Conservation (phyloP, 495 filamentous ascomycete species). For the Physcia stellaris region DNA sequence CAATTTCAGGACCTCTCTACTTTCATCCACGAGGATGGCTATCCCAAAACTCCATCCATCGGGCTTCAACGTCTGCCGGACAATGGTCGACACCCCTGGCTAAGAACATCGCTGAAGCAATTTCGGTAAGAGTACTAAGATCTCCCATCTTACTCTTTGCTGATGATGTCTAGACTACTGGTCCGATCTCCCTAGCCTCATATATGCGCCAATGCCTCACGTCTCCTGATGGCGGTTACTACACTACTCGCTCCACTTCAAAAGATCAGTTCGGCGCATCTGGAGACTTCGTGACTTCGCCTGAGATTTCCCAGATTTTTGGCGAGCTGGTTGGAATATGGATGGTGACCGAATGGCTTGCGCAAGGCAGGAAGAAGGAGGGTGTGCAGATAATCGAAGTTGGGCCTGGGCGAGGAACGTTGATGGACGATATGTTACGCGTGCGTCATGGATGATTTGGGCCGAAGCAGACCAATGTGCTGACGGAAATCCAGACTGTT, state of each 20-base stretch:
- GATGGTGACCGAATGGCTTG: constrained; percentile 92
- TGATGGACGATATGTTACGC: constrained; percentile 94
- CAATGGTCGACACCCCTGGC: constrained; percentile 87
- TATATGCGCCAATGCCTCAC: constrained; percentile 99
- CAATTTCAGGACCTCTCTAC: too few relatives aligned
- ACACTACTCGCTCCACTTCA: constrained; percentile 54
- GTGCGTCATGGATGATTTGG: constrained; percentile 34
- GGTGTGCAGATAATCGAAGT: constrained; percentile 84
- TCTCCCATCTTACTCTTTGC: constrained; percentile 1
- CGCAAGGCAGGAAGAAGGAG: constrained; percentile 55
- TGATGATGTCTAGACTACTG: constrained; percentile 44
- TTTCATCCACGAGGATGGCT: too few relatives aligned
- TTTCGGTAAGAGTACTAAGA: constrained; percentile 42
- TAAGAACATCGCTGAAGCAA: constrained; percentile 67
- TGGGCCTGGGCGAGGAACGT: constrained; percentile 83
- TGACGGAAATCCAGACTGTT: constrained; percentile 48
- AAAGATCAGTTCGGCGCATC: constrained; percentile 77
- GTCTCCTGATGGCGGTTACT: constrained; percentile 82
- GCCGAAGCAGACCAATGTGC: too few relatives aligned
- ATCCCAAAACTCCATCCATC: too few relatives aligned
- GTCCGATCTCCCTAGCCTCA: constrained; percentile 77
- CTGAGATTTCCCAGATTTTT: constrained; percentile 94
- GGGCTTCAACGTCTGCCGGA: constrained; percentile 12
- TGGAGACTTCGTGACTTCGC: constrained; percentile 93
- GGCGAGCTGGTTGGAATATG: constrained; percentile 89